Evolutionary conservation across 2,329 filamentous ascomycete genomes (phyloP), one percentile per base, ranked within the genome.

Genomic region (Dactylellina cionopaga): DNA sequence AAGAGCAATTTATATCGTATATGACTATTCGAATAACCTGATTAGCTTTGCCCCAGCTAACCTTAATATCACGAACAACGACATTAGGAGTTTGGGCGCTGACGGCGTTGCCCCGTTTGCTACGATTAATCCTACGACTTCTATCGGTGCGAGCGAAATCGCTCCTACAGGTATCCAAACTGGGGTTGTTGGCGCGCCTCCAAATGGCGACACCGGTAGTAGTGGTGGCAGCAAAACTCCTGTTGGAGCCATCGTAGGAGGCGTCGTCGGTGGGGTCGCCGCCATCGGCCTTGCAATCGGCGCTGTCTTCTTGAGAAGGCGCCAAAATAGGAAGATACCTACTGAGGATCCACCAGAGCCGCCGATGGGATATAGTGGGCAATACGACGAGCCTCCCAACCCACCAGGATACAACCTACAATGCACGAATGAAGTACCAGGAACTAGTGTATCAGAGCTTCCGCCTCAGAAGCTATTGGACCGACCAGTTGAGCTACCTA

Each of bases 11-110:
- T 54, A 54, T 54, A 5, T 39, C 9, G 49, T 54, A 10, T 17
- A 35, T 19, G 49, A 54, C 22, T 54, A 37, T 35, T 6, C 49
- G 17, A 54, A 54, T 17, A 5, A 54, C 5, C 24, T 37, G 17
- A 54, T 25, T 13, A 54, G 49, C 29, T 35, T 54, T 24, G 49
- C 49, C 5, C 24, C 25, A 24, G 49, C 49, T 13, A 54, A 33
- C 9, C 15, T 33, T 19, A 54, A 54, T 25, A 49, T 15, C 22
- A 24, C 44, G 22, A 27, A 10, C 17, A 22, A 9, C 22, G 22
- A 49, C 5, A 49, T 24, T 27, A 22, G 9, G 22, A 15, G 9
- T 9, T 15, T 49, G 15, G 17, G 9, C 15, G 5, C 44, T 5
- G 44, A 27, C 44, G 44, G 44, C 22, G 49, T 54, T 37, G 39